phyloP scores from a whole-genome alignment of 306 rosid species.

The Vigna hirtella region DNA sequence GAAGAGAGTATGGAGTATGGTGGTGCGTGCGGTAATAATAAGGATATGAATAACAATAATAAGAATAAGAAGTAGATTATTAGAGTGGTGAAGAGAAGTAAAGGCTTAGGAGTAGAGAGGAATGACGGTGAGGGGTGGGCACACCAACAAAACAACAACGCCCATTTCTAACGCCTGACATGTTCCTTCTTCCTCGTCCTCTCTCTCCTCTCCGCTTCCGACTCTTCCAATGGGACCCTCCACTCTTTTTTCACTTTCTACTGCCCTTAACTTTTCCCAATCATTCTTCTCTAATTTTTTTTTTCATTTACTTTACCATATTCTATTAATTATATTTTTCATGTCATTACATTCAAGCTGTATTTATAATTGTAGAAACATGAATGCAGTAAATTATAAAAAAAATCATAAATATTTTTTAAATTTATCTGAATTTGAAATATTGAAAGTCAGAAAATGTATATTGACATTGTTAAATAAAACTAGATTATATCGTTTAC shows the following conservation, averaged over 20 bases:
- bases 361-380: too few relatives aligned
- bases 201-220: slow-evolving; percentile 9
- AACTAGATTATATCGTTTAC: too few relatives aligned
- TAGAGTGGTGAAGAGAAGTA: background rate
- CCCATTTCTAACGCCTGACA: slow-evolving; percentile 35
- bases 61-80: background rate
- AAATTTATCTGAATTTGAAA: too few relatives aligned
- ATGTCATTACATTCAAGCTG: too few relatives aligned
- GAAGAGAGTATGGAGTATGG: background rate
- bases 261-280: background rate
- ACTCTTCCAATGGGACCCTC: slow-evolving; percentile 28
- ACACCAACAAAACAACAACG: slow-evolving; percentile 21
- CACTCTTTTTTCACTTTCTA: slow-evolving; percentile 7
- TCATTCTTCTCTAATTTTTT: background rate
- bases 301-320: too few relatives aligned
- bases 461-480: too few relatives aligned
- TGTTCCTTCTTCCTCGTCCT: slow-evolving; percentile 28
- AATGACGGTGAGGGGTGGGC: background rate
- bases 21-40: background rate
- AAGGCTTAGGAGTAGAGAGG: background rate
- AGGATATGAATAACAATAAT: too few relatives aligned
- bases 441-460: too few relatives aligned
- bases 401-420: too few relatives aligned
- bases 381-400: too few relatives aligned
- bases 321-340: too few relatives aligned